phyloP scores from a whole-genome alignment of 116 monocot genomes.

The Posidonia oceanica region DNA sequence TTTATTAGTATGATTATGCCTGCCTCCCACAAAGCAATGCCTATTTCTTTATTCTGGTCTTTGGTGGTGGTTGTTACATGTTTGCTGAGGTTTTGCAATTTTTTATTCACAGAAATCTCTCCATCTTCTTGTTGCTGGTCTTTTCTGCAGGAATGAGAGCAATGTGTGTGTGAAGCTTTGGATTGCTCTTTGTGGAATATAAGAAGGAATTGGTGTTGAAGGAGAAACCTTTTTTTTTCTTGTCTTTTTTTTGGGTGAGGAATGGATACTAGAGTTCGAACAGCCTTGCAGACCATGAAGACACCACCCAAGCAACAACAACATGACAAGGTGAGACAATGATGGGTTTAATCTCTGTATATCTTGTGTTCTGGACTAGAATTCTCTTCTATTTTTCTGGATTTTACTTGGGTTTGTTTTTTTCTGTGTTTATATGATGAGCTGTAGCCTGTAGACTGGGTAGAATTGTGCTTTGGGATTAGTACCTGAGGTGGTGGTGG shows the following conservation, averaged over 20 bases:
- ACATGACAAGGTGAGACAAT: conserved; percentile 14
- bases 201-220: neutral
- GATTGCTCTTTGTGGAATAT: neutral
- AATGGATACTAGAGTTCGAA: conserved; percentile 31
- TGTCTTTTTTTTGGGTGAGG: neutral
- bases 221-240: neutral
- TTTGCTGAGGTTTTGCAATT: too few species aligned
- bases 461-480: neutral
- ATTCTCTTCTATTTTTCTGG: neutral
- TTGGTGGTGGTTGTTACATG: too few species aligned
- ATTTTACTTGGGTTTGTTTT: neutral
- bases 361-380: neutral
- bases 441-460: neutral
- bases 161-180: neutral
- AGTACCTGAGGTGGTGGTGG: neutral
- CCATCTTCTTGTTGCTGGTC: neutral
- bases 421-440: neutral
- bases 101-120: too few species aligned
- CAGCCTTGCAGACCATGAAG: conserved; percentile 22
- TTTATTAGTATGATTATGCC: too few species aligned
- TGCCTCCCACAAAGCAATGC: too few species aligned
- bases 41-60: too few species aligned
- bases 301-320: conserved; percentile 3
- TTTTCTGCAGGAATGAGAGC: neutral
- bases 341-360: neutral